Evolutionary conservation across 23 red algal genomes (phyloP).

Genomic region (Chondrus crispus): DNA sequence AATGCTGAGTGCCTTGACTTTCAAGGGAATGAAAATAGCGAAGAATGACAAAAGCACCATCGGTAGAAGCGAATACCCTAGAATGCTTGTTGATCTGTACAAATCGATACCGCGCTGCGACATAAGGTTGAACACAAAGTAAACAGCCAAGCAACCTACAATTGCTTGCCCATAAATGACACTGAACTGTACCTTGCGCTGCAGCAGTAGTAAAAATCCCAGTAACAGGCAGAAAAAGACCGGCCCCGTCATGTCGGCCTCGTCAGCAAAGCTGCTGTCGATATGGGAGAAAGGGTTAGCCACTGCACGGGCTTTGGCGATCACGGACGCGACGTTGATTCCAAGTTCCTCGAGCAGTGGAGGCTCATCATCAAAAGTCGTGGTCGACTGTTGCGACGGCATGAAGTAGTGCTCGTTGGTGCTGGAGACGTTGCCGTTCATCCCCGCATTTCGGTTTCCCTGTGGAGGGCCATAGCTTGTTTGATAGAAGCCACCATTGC

Average conservation of each 20-base stretch:
- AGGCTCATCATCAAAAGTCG: constrained; percentile 87
- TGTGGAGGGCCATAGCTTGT: constrained; percentile 58
- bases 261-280: constrained; percentile 86
- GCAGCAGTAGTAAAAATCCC: constrained; percentile 80
- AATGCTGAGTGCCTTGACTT: constrained; percentile 46
- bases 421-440: not conserved
- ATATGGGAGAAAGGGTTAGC: constrained; percentile 89
- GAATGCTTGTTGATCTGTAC: constrained; percentile 82
- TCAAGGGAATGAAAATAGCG: constrained; percentile 60
- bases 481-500: constrained; percentile 58
- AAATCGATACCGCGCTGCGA: constrained; percentile 81
- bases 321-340: constrained; percentile 75
- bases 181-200: constrained; percentile 94
- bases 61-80: constrained; percentile 94
- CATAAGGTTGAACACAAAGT: constrained; percentile 97
- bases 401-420: constrained; percentile 65
- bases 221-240: constrained; percentile 82
- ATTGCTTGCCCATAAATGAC: constrained; percentile 96
- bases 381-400: constrained; percentile 58
- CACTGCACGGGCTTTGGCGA: constrained; percentile 71
- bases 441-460: not conserved
- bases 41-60: constrained; percentile 91
- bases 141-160: constrained; percentile 86
- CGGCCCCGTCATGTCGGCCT: constrained; percentile 97
- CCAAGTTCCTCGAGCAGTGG: constrained; percentile 96